Evolutionary conservation across 1,139 yeast genomes (phyloP).

Genomic region (Hansenula anomala): DNA sequence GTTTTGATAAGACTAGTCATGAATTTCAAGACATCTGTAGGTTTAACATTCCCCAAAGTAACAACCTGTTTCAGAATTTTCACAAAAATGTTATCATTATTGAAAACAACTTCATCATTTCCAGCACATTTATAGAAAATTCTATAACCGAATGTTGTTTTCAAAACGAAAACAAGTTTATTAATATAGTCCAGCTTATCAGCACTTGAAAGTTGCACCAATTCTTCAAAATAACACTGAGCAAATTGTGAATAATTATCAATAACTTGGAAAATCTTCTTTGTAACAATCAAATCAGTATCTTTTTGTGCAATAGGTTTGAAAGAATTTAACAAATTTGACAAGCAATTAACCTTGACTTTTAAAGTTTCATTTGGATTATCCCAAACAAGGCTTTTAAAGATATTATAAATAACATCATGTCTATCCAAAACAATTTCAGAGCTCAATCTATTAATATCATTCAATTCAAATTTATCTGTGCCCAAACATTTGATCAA

Average conservation of each 20-base stretch:
- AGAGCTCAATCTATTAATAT: constrained; percentile 9
- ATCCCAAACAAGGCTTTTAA: constrained; percentile 10
- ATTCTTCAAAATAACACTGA: not conserved
- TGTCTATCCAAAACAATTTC: constrained; percentile 6
- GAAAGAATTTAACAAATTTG: constrained; percentile 2
- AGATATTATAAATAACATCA: constrained; percentile 3
- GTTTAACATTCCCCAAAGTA: constrained; percentile 4
- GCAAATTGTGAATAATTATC: constrained; percentile 1
- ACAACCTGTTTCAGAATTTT: constrained; percentile 3
- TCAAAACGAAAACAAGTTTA: constrained; percentile 10
- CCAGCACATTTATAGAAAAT: constrained; percentile 2
- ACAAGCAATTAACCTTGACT: constrained; percentile 6
- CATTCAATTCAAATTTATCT: constrained; percentile 13
- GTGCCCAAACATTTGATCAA: constrained; percentile 12
- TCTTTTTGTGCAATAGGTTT: constrained; percentile 4
- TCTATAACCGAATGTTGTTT: constrained; percentile 13
- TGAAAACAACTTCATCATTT: constrained; percentile 4
- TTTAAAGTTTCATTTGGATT: not conserved
- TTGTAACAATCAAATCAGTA: not conserved
- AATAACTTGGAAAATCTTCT: not conserved
- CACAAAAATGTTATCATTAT: constrained; percentile 10
- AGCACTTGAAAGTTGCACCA: not conserved
- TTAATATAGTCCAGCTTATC: constrained; percentile 12
- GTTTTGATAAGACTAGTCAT: constrained; percentile 12
- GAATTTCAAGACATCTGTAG: constrained; percentile 14